Evolutionary conservation across 208 protist species (phyloP), one percentile per base, ranked within the genome.

Genomic region (Leishmania major): DNA sequence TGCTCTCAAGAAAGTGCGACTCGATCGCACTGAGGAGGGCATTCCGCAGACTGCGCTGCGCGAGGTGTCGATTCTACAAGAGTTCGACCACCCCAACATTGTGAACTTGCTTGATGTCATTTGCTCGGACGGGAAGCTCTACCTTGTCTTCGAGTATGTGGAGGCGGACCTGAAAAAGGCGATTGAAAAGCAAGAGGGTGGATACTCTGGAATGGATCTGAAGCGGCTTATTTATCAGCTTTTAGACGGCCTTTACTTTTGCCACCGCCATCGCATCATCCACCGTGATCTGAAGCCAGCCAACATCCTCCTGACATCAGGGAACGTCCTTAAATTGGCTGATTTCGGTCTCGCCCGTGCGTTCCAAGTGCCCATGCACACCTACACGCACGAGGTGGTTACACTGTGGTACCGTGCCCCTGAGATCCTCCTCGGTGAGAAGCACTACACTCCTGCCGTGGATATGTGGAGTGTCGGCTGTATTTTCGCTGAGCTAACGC

Each of bases 341-440:
- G 97, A 99, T 83, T 99, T 99, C 93, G 99, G 99, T 74, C 96
- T 99, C n/a, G 98, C 99, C 0, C 93, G 98, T 19, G 96, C 97
- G 17, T 99, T 99, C 88, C 98, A 99, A 89, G 97, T 99, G 40
- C 99, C 99, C 57, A 95, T 99, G 77, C 97, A 99, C 84, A 99
- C 97, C 37, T 99, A 99, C 88, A 99, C 99, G 2, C 99, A 99
- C 88, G 99, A 99, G 87, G 99, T 99, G 45, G 99, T 99, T 22
- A 99, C 99, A 22, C 94, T 99, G 47, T 99, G 99, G 99, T 99
- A 99, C 89, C 91, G 99, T 71, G 99, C 99, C 1, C 99, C 99
- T 40, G 99, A 99, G 88, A 99, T 99, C 71, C 94, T 99, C 13
- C 93, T 99, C 35, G 99, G 99, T 11, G 97, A 98, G 76, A 98